Conservation (phyloP, 2,329 filamentous ascomycete genomes). For the Penicillium sp. region DNA sequence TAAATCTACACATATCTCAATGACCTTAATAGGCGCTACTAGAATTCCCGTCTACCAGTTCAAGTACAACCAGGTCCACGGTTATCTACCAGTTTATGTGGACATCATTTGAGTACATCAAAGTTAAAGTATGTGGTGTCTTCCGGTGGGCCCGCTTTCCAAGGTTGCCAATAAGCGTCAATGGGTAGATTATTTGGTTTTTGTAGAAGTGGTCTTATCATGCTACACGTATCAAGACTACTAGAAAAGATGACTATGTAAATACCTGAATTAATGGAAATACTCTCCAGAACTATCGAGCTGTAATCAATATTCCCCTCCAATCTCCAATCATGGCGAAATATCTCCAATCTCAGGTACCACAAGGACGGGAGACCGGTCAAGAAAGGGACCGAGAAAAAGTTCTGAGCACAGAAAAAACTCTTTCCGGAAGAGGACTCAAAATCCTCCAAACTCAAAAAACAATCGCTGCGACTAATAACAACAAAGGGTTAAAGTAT, state of each 20-base stretch:
- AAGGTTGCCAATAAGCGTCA: background rate
- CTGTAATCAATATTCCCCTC: conserved; percentile 18
- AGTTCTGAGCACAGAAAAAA: conserved; percentile 10
- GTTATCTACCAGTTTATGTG: no score
- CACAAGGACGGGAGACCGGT: background rate
- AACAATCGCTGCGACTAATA: conserved; percentile 25
- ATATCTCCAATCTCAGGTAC: background rate
- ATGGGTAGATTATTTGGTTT: background rate
- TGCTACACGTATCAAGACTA: background rate
- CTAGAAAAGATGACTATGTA: conserved; percentile 9
- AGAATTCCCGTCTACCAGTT: no score
- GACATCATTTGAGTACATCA: no score
- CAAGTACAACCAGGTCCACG: no score
- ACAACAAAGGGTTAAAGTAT: conserved; percentile 22
- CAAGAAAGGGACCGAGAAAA: conserved; percentile 9
- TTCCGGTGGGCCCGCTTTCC: background rate
- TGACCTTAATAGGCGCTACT: no score
- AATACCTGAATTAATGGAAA: conserved; percentile 26
- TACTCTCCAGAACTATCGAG: conserved; percentile 21
- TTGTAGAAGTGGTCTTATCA: no score
- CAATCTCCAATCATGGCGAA: conserved; percentile 1
- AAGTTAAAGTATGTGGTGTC: no score
- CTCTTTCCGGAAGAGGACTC: conserved; percentile 17
- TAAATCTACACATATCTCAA: no score
- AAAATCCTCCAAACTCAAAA: conserved; percentile 16